Evolutionary conservation across 2,329 filamentous ascomycete genomes (phyloP).

Genomic region (Elsinoe necatrix): DNA sequence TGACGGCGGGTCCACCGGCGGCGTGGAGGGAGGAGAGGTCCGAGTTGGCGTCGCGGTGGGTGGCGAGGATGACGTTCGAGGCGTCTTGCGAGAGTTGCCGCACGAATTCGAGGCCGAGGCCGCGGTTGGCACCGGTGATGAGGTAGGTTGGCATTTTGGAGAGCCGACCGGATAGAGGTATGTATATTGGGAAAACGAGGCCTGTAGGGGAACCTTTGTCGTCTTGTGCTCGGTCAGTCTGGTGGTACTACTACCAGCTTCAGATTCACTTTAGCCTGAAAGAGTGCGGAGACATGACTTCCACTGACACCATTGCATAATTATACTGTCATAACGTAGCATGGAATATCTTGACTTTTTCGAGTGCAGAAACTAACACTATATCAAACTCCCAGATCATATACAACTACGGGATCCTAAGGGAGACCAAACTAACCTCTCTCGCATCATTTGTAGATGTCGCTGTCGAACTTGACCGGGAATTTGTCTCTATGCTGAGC

Average conservation of each 20-base stretch:
- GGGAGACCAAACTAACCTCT: too few relatives aligned
- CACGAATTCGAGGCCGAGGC: conserved; percentile 32
- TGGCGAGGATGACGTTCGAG: conserved; percentile 34
- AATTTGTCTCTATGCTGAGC: conserved; percentile 47
- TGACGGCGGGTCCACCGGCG: conserved; percentile 21
- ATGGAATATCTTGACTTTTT: too few relatives aligned
- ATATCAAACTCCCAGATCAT: not conserved
- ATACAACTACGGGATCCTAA: not conserved
- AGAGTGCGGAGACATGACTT: not conserved
- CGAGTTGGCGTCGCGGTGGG: conserved; percentile 29
- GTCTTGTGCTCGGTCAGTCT: too few relatives aligned
- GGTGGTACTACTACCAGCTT: too few relatives aligned
- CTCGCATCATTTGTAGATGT: conserved; percentile 19
- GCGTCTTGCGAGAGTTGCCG: conserved; percentile 27
- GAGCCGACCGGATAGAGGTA: too few relatives aligned
- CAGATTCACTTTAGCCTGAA: not conserved
- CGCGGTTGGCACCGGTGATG: conserved; percentile 31
- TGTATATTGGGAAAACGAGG: too few relatives aligned
- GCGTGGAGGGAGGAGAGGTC: conserved; percentile 24
- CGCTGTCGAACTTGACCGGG: conserved; percentile 25
- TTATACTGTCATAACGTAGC: too few relatives aligned
- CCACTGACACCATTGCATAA: too few relatives aligned
- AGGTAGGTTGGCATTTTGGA: conserved; percentile 27
- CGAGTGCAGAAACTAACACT: too few relatives aligned
- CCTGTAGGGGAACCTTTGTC: too few relatives aligned